phyloP scores from a whole-genome alignment of 2,329 filamentous ascomycete genomes.

The Pestalotiopsis sp. region DNA sequence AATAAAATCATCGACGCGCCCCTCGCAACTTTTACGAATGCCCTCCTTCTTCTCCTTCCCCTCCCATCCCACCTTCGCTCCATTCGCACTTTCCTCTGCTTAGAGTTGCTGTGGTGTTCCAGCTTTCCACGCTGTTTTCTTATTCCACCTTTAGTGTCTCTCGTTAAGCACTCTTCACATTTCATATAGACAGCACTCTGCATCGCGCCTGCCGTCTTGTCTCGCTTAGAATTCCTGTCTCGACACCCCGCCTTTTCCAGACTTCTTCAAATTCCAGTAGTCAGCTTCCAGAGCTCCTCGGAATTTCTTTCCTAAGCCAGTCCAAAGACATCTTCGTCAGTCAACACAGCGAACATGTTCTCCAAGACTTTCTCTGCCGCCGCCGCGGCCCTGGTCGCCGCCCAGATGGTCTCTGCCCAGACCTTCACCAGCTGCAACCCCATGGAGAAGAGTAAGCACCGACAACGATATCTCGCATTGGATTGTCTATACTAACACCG shows the following conservation, averaged over 20 bases:
- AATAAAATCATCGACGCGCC: conserved; percentile 6
- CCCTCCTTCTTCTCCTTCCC: neutral
- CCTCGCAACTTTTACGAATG: neutral
- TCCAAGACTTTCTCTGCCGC: conserved; percentile 48
- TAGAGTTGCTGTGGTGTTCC: conserved; percentile 1
- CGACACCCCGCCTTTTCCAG: neutral
- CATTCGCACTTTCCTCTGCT: neutral
- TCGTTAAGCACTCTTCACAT: conserved; percentile 10
- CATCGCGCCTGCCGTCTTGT: neutral
- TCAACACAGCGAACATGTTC: conserved; percentile 38
- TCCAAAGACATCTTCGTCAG: neutral
- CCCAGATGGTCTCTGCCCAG: conserved; percentile 54
- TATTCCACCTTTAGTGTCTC: conserved; percentile 4
- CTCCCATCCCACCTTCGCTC: conserved; percentile 11
- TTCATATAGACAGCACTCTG: neutral
- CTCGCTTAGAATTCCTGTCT: neutral
- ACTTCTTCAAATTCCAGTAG: neutral
- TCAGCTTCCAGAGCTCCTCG: neutral
- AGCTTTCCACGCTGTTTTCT: neutral
- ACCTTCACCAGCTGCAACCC: conserved; percentile 61
- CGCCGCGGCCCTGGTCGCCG: conserved; percentile 51
- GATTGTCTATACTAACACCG: conserved; percentile 22
- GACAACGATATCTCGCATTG: neutral
- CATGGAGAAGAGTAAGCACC: conserved; percentile 47
- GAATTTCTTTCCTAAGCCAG: neutral